Base-by-base conservation (phyloP, 176 grass and related monocot genomes). In the Bromus sterilis region DNA sequence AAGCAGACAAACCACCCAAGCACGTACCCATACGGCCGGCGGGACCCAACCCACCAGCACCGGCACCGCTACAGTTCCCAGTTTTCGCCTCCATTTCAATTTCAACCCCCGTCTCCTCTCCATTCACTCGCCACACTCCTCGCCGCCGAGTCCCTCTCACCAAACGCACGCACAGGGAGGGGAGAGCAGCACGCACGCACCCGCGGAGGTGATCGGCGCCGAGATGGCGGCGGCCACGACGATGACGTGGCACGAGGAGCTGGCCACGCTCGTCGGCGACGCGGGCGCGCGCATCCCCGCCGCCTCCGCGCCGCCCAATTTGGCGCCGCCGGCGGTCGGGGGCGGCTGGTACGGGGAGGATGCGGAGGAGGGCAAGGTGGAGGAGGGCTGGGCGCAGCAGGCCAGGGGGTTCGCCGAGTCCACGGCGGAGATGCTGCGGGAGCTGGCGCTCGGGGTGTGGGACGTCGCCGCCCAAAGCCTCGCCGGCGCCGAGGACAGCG, bases 231-330 rank as follows among this genome's bases (percentile, higher is more conserved):
- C 80, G 88, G 83, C 56, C 31, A 12, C 49, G 24, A 94, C 84
- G 79, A 95, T 95, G 96, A 87, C 91, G 84, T 99, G 96, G 96
- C 90, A 93, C 43, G 96, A 99, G 32, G 91, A 99, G 34, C 82
- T 95, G 15, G 76, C 79, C 42, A 91, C 78, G 63, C 79, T 90
- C 20, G 86, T 88, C 51, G 89, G 77, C 0, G 90, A 90, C 61
- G 53, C 84, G 4, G 88, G 84, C 75, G 80, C 82, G 42, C 61
- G 60, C 16, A 80, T 92, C 61, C 31, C 82, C 18, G 79, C 18
- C 43, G 39, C 42, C 33, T 3, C 59, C 5, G 14, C 48, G 11
- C 21, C 75, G 62, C 72, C 9, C 43, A 79, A 59, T 57, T 86
- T 37, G 29, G 69, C 34, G 84, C 51, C 66, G 86, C 61, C 55